Evolutionary conservation across 1,139 yeast genomes (phyloP).

Genomic region (Nakaseomyces delphensis): DNA sequence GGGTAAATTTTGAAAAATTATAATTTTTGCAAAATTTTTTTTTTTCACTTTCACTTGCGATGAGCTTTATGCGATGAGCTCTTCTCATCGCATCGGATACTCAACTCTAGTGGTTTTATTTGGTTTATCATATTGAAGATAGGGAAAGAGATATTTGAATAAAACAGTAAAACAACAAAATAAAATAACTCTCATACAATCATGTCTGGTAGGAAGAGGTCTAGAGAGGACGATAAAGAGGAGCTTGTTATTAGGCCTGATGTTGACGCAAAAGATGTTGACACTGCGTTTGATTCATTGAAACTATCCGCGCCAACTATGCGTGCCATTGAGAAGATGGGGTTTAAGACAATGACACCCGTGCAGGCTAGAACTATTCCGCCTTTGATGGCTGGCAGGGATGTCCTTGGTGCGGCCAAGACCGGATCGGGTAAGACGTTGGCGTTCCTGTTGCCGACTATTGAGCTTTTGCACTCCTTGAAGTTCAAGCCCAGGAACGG

Average conservation of each 20-base stretch:
- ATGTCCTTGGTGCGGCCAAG: slow-evolving; percentile 94
- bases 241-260: slow-evolving; percentile 2
- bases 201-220: slow-evolving; percentile 2
- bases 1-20: too few species aligned
- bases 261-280: slow-evolving; percentile 2
- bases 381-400: slow-evolving; percentile 88
- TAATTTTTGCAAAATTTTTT: too few species aligned
- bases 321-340: slow-evolving; percentile 76
- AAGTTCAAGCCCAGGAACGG: slow-evolving; percentile 90
- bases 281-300: slow-evolving; percentile 42
- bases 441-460: slow-evolving; percentile 91
- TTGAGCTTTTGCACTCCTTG: slow-evolving; percentile 79
- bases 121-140: too few species aligned
- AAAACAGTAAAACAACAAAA: background rate
- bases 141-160: too few species aligned
- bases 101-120: too few species aligned
- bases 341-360: slow-evolving; percentile 80
- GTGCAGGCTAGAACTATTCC: slow-evolving; percentile 95
- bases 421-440: slow-evolving; percentile 97
- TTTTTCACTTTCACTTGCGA: too few species aligned
- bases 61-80: background rate
- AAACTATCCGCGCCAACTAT: slow-evolving; percentile 73
- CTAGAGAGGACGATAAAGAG: slow-evolving; percentile 4
- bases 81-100: background rate
- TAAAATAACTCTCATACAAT: background rate